phyloP scores from a whole-genome alignment of 345 rosid genomes.

The Salix udensis region DNA sequence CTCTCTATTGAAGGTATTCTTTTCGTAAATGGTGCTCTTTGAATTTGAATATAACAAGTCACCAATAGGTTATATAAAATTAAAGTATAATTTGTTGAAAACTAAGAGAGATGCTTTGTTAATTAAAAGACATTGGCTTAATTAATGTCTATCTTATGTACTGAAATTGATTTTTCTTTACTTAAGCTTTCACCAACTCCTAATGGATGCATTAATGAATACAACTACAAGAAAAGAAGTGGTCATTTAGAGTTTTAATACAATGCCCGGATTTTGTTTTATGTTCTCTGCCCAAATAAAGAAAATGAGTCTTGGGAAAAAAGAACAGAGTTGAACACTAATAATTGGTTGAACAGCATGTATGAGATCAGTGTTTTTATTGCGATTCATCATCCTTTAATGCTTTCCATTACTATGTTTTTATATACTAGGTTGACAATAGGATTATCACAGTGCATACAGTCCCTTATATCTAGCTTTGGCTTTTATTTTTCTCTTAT shows the following conservation, averaged over 20 bases:
- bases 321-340: neutral
- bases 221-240: neutral
- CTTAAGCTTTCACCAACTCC: neutral
- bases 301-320: neutral
- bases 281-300: neutral
- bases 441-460: no score
- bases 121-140: neutral
- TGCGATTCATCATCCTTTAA: no score
- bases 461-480: no score
- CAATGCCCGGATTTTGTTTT: neutral
- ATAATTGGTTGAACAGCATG: no score
- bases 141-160: neutral
- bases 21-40: neutral
- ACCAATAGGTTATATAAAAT: neutral
- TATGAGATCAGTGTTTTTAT: no score
- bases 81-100: neutral
- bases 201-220: neutral
- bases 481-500: no score
- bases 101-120: neutral
- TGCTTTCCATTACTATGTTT: no score
- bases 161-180: neutral
- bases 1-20: slow-evolving; percentile 75
- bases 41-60: neutral
- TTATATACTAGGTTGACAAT: no score
- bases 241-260: neutral